Conservation (phyloP, 2,329 filamentous ascomycete species). For the Curvularia lunata region DNA sequence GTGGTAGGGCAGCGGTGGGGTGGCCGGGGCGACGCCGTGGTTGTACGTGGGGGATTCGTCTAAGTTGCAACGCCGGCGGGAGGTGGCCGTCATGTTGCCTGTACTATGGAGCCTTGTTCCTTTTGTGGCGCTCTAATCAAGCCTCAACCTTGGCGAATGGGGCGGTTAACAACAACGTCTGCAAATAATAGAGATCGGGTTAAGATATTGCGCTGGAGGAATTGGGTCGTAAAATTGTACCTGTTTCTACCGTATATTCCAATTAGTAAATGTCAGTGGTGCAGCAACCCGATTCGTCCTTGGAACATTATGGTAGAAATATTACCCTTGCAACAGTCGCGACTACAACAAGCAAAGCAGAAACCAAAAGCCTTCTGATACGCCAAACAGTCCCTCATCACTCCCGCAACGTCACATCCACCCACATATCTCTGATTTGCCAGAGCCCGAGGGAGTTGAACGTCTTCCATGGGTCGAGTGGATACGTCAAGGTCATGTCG, state of each 20-base stretch:
- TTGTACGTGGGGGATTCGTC: slow-evolving; percentile 10
- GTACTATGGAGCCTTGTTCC: slow-evolving; percentile 3
- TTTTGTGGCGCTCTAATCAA: slow-evolving; percentile 10
- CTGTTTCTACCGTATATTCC: background rate
- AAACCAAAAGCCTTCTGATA: background rate
- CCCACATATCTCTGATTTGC: slow-evolving; percentile 43
- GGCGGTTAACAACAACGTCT: background rate
- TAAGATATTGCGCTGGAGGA: background rate
- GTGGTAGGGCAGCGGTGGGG: slow-evolving; percentile 22
- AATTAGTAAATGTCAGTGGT: slow-evolving; percentile 4
- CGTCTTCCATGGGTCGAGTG: slow-evolving; percentile 39
- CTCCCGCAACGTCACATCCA: slow-evolving; percentile 35
- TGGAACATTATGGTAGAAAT: background rate
- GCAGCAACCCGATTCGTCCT: slow-evolving; percentile 8
- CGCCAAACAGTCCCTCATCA: slow-evolving; percentile 8
- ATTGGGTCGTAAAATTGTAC: background rate
- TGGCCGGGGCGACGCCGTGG: slow-evolving; percentile 13
- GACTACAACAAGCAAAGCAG: background rate
- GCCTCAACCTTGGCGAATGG: slow-evolving; percentile 3
- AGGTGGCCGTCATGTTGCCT: slow-evolving; percentile 16
- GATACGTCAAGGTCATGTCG: slow-evolving; percentile 42
- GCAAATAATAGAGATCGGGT: background rate
- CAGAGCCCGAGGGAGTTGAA: slow-evolving; percentile 38
- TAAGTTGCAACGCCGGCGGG: slow-evolving; percentile 10
- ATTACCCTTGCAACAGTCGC: background rate